Evolutionary conservation across 2,329 filamentous ascomycete genomes (phyloP), one percentile per base, ranked within the genome.

Genomic region (Xylaria multiplex): DNA sequence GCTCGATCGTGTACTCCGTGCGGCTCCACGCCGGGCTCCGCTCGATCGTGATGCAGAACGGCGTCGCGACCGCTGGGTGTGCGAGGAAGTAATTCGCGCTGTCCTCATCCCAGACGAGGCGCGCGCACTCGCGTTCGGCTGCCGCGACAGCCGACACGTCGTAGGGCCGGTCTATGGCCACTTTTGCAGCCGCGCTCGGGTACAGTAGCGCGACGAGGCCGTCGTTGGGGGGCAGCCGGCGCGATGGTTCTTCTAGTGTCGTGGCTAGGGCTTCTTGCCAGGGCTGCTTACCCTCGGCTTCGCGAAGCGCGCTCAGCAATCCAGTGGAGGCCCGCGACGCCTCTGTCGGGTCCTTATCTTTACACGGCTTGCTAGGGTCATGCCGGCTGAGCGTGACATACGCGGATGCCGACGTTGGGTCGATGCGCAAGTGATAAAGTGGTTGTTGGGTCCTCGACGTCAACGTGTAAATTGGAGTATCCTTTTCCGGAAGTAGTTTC

Each of bases 51-150:
- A 90, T 81, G 75, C 86, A 84, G 74, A 90, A 90, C 0, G 88
- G 88, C 48, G 86, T 85, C n/a, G 85, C 84, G 19, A 90, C 81
- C 0, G 87, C 85, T 2, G 87, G 87, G 74, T 90, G 88, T 32
- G 86, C 86, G n/a, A 90, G 81, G 75, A 87, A 90, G 76, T 89
- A 84, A 71, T 80, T 84, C 6, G 79, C 77, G 63, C 81, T 84
- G 73, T 90, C 88, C 35, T 86, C 85, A 73, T 90, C 88, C 86
- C 90, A 93, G n/a, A 91, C 87, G 2, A 94, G 84, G 2, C 89
- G 84, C 27, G 88, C 91, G 71, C 87, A 89, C 78, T 93, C 90
- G 37, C 86, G 84, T 75, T 91, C 88, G 0, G 90, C 90, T 40
- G 89, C 86, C 64, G 83, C 82, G 3, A 89, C 82, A 9, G 90